Evolutionary conservation across 2,329 filamentous ascomycete genomes (phyloP), one percentile per base, ranked within the genome.

Genomic region (Keithomyces neogunnii): DNA sequence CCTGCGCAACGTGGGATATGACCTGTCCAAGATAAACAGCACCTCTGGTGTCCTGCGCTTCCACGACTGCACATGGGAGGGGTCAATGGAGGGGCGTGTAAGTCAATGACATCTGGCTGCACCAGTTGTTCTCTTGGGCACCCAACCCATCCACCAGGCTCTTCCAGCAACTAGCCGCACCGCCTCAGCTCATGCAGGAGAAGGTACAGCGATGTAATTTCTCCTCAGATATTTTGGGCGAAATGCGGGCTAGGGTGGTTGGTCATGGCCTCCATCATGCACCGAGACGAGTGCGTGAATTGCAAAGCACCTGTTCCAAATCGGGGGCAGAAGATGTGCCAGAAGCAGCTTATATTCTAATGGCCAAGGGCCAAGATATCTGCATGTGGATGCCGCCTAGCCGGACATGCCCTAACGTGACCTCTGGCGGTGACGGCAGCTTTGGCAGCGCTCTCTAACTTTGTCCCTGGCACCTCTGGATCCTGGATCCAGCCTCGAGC

Each of bases 151-250:
- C 40, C 40, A 49, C 19, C 19, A 19, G 19, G 19, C 28, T 45
- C 26, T 45, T 29, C 2, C 44, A 50, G 51, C 40, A 40, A 30
- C 33, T 53, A 36, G 29, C 48, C 44, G 44, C 48, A 40, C 48
- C 33, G 51, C 48, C 48, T 51, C 51, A 48, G 48, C 48, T 51
- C 39, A 45, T 53, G 48, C 45, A 45, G 36, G 38, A 30, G 19
- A 10, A 19, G 32, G 9, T 9, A 30, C 47, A 50, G 13, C 30
- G 44, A 30, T 42, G 9, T 19, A 19, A 19, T 19, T 19, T 19
- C 19, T 19, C 19, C 19, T 19, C 19, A 19, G 32, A 40, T 11
- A 31, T 9, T 13, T 6, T 44, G 40, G 30, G 40, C 10, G 40
- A 30, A 30, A 29, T 29, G 26, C 40, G 39, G 19, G 39, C 39